phyloP scores from a whole-genome alignment of 139 green algal genomes.

The Dunaliella primolecta region DNA sequence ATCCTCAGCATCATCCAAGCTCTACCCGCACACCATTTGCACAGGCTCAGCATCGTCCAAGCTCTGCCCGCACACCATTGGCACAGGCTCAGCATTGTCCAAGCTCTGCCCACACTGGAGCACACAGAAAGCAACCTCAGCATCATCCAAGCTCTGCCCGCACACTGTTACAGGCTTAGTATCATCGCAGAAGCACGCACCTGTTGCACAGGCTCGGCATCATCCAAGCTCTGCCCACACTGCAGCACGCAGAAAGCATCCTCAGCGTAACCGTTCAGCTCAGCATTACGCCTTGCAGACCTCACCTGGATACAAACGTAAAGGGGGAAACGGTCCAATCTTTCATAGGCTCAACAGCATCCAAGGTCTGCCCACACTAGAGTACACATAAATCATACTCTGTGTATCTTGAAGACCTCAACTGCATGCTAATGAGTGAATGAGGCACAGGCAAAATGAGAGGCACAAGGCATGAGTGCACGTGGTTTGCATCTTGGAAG shows the following conservation, averaged over 20 bases:
- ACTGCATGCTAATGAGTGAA: constrained; percentile 3
- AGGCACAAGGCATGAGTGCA: not conserved
- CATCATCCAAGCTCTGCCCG: too few species aligned
- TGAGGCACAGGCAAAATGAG: not conserved
- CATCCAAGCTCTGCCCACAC: constrained; percentile 32
- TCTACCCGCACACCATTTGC: too few species aligned
- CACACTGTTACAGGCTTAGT: too few species aligned
- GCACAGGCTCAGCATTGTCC: constrained; percentile 35
- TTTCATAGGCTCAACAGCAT: constrained; percentile 34
- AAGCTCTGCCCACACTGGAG: not conserved
- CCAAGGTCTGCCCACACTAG: constrained; percentile 30
- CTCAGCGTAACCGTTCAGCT: constrained; percentile 58
- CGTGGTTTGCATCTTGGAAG: too few species aligned
- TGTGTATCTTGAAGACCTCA: constrained; percentile 26
- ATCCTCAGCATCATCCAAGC: too few species aligned
- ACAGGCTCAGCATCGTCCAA: too few species aligned
- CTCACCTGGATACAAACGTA: not conserved
- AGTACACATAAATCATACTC: constrained; percentile 15
- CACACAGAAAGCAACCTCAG: not conserved
- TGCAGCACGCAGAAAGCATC: constrained; percentile 15
- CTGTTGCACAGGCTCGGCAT: constrained; percentile 34
- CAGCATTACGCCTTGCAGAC: constrained; percentile 58
- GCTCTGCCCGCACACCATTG: not conserved
- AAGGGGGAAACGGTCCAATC: too few species aligned
- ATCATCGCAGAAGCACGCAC: not conserved